Evolutionary conservation across 2,329 filamentous ascomycete species (phyloP).

Genomic region (Beauveria asiatica): DNA sequence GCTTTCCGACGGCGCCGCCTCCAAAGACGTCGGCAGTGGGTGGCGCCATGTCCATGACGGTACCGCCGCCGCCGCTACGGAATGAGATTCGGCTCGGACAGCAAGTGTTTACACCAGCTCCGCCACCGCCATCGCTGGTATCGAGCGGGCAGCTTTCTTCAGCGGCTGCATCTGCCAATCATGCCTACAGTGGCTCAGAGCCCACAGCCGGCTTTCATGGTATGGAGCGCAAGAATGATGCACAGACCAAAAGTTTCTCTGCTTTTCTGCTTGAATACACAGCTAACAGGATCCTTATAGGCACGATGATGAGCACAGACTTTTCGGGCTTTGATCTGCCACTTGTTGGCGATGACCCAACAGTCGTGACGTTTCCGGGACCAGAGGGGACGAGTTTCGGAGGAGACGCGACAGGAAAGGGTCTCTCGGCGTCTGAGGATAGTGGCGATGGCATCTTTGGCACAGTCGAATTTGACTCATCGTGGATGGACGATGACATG

Average conservation of each 20-base stretch:
- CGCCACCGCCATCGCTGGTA: background rate
- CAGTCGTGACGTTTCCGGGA: constrained; percentile 4
- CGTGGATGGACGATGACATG: constrained; percentile 29
- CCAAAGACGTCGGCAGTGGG: background rate
- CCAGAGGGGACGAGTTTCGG: background rate
- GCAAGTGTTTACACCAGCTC: background rate
- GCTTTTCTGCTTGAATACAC: background rate
- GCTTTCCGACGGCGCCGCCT: background rate
- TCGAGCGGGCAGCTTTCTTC: constrained; percentile 2
- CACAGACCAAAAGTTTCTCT: background rate
- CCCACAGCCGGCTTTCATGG: background rate
- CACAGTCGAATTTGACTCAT: constrained; percentile 24
- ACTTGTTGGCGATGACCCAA: constrained; percentile 1
- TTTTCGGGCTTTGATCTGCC: background rate
- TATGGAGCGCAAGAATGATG: background rate
- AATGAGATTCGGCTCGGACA: background rate
- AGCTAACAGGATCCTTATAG: background rate
- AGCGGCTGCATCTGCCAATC: background rate
- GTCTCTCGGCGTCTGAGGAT: constrained; percentile 15
- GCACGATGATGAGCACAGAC: background rate
- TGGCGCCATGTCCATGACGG: background rate
- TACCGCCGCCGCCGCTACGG: background rate
- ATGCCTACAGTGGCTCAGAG: background rate
- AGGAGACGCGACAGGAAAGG: background rate
- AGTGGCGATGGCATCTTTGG: constrained; percentile 14